Base-by-base conservation (phyloP, 2,329 filamentous ascomycete genomes). In the Fusarium vanettenii region DNA sequence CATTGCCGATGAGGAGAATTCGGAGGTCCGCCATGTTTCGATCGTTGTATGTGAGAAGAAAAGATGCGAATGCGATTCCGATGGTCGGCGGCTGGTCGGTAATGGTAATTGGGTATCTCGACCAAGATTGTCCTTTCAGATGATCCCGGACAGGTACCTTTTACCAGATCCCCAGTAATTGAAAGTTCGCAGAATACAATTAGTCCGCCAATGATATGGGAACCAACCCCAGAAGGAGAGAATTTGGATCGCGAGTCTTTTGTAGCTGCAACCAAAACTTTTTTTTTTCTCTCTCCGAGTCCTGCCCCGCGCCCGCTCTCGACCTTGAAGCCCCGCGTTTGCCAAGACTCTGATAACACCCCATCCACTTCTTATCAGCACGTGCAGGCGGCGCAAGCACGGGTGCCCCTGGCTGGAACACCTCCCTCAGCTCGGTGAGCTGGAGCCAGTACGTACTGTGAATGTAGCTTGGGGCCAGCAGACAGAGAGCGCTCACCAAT, bases 1-100 rank as follows among this genome's bases (percentile, higher is more conserved):
- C 97, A 81, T 96, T 97, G 80, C 97, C 96, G 76, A 98, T 92
- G 73, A 98, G 91, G 73, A 98, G 92, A 77, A 98, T 89, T 77
- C 92, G 90, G 73, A 95, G 87, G 66, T 81, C 78, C 33, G 81
- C 75, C 80, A 83, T 82, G 22, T 60, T 60, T 29, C 27, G 50
- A 64, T 70, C 66, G 72, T 52, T 52, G 37, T 59, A 67, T 64
- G 31, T 67, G 45, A 61, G 67, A 43, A 65, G 66, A 70, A 67
- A 57, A 41, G 52, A 57, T 57, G 56, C 50, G 37, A 60, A 66
- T 68, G 66, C 71, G 71, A 71, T 75, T 70, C 72, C 72, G 69
- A 70, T 48, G 39, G 69, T 75, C 70, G 70, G 67, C 73, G 64
- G 55, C 22, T 59, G 37, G 27, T 75, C 60, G 69, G 41, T 45